Conservation (phyloP, 2,329 filamentous ascomycete genomes). For the Ampelomyces quisqualis region DNA sequence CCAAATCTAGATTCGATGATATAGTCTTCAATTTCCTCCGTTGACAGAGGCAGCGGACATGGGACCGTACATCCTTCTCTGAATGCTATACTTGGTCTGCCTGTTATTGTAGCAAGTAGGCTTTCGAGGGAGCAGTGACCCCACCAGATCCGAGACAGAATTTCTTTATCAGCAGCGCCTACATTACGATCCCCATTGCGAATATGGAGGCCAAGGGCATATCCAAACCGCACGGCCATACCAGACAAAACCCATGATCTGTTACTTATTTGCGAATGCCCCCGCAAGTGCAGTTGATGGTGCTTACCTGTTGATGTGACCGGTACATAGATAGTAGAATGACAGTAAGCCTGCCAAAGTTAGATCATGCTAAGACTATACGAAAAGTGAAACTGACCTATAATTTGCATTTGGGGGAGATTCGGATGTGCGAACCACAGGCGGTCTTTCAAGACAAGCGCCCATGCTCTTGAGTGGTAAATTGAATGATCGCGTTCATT, state of each 20-base stretch:
- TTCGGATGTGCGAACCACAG: slow-evolving; percentile 34
- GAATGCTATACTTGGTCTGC: slow-evolving; percentile 38
- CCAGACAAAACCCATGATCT: slow-evolving; percentile 44
- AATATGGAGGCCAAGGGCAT: slow-evolving; percentile 42
- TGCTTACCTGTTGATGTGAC: slow-evolving; percentile 45
- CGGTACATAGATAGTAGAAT: slow-evolving; percentile 44
- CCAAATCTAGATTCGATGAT: slow-evolving; percentile 19
- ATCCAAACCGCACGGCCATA: slow-evolving; percentile 39
- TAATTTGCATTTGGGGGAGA: slow-evolving; percentile 43
- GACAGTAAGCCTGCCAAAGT: slow-evolving; percentile 31
- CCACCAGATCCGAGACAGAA: slow-evolving; percentile 44
- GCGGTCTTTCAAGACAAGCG: slow-evolving; percentile 30
- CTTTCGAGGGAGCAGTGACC: slow-evolving; percentile 42
- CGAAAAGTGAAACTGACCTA: slow-evolving; percentile 6
- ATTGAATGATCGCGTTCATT: slow-evolving; percentile 36
- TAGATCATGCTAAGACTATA: background rate
- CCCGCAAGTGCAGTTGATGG: background rate
- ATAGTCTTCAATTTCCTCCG: slow-evolving; percentile 24
- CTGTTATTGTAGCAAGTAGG: slow-evolving; percentile 41
- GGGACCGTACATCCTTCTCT: slow-evolving; percentile 34
- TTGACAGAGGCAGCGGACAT: slow-evolving; percentile 33
- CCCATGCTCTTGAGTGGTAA: slow-evolving; percentile 42
- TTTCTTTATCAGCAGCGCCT: slow-evolving; percentile 33
- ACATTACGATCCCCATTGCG: slow-evolving; percentile 34
- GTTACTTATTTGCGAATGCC: background rate